Percentiles rank a stretch among this genome's conserved stretches.
Conservation (phyloP, 768 basidiomycete genomes). For the Lyophyllum shimeji region DNA sequence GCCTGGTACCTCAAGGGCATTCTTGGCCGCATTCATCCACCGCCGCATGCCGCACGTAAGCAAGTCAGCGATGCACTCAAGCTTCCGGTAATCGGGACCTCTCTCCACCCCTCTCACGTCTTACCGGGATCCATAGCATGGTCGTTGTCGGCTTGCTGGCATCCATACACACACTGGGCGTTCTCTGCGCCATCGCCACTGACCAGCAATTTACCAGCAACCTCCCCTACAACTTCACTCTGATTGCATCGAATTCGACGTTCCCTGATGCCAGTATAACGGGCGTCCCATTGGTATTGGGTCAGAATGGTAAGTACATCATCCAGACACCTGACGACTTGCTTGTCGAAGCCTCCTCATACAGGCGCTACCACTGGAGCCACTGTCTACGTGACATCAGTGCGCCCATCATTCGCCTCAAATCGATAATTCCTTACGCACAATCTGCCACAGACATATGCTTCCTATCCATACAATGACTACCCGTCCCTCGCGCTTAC, state of each 20-base stretch:
- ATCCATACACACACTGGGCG: neutral
- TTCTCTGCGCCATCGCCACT: neutral
- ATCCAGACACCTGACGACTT: neutral
- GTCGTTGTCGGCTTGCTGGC: neutral
- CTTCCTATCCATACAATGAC: slow-evolving; percentile 50
- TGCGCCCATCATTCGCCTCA: slow-evolving; percentile 20
- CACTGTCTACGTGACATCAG: slow-evolving; percentile 42
- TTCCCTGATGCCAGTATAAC: slow-evolving; percentile 41
- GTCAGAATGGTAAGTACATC: slow-evolving; percentile 30
- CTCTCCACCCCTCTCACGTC: neutral
- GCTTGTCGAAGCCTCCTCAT: neutral
- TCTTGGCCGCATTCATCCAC: neutral
- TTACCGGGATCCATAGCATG: neutral
- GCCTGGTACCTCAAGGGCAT: neutral
- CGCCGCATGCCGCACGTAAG: neutral
- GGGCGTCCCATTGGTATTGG: slow-evolving; percentile 46
- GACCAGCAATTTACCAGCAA: neutral
- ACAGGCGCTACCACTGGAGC: slow-evolving; percentile 37
- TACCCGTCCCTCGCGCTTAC: slow-evolving; percentile 41
- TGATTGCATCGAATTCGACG: slow-evolving; percentile 43
- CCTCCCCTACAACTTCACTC: slow-evolving; percentile 41
- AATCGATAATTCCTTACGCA: neutral
- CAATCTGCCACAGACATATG: slow-evolving; percentile 36
- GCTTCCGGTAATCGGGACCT: neutral
- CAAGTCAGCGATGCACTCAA: neutral